phyloP scores from a whole-genome alignment of 1,139 yeast species.

The Tardiomyces digboiensis region DNA sequence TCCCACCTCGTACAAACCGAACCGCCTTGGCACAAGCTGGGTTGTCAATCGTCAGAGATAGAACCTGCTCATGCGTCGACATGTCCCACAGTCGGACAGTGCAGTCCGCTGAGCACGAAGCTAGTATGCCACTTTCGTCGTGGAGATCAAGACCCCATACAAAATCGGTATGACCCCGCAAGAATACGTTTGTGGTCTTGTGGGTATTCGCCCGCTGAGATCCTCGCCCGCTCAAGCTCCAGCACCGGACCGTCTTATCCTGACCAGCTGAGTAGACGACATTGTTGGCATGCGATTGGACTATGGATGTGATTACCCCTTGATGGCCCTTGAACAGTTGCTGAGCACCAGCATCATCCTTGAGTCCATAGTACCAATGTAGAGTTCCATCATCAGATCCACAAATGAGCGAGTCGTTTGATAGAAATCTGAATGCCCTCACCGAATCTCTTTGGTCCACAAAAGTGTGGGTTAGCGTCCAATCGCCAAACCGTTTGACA shows the following conservation, averaged over 20 bases:
- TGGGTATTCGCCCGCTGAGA: slow-evolving; percentile 2
- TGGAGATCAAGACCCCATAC: slow-evolving; percentile 15
- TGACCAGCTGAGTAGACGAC: slow-evolving; percentile 16
- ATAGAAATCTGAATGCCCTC: slow-evolving; percentile 8
- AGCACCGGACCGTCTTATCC: slow-evolving; percentile 12
- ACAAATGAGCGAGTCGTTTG: slow-evolving; percentile 9
- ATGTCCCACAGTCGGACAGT: slow-evolving; percentile 18
- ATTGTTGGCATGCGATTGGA: slow-evolving; percentile 11
- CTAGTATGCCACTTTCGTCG: slow-evolving; percentile 14
- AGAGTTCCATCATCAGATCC: slow-evolving; percentile 17
- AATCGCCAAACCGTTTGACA: neutral
- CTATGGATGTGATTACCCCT: slow-evolving; percentile 14
- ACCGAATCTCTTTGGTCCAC: slow-evolving; percentile 9
- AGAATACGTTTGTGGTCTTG: neutral
- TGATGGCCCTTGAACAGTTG: slow-evolving; percentile 14
- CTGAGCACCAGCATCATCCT: slow-evolving; percentile 4
- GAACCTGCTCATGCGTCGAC: neutral
- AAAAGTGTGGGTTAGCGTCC: slow-evolving; percentile 2
- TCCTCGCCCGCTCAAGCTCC: slow-evolving; percentile 8
- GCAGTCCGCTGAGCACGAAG: slow-evolving; percentile 15
- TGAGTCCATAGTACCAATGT: slow-evolving; percentile 12
- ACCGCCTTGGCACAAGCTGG: neutral
- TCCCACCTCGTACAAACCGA: slow-evolving; percentile 6
- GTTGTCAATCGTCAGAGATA: neutral
- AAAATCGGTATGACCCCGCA: slow-evolving; percentile 13